Base-by-base conservation (phyloP, 1,284 basidiomycete genomes). In the Ceratobasidium sp. region DNA sequence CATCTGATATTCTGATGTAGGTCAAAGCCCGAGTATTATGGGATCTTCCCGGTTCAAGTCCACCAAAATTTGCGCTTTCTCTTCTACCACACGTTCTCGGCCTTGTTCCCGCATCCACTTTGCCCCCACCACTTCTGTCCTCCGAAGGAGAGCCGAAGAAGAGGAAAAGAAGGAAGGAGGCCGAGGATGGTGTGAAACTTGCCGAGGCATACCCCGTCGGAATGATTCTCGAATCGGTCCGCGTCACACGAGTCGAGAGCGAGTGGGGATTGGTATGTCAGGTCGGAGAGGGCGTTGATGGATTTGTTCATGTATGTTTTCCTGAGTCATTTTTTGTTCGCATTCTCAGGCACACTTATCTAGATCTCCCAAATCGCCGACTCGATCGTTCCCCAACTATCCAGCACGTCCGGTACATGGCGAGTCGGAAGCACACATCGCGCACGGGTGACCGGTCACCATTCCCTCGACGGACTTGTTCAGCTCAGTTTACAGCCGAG, bases 311-410 rank as follows among this genome's bases (percentile, higher is more conserved):
- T 84, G 95, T 97, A 79, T 81, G 92, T 86, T 1, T 15, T 43
- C 19, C 46, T 32, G 57, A n/a, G 8, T 9, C 56, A 29, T 52
- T 37, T 74, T 17, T 43, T 68, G 22, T 8, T 51, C 44, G 22
- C 56, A 61, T 52, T 29, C 11, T 29, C 46, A 15, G 19, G 32
- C 77, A 40, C 37, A 40, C 43, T 79, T 44, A 34, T 32, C 61
- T 80, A 97, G 95, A 98, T 99, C 81, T 98, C 97, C 13, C 95
- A 97, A 83, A 88, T 94, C 34, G 93, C 96, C 19, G 97, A 99
- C 83, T 95, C 97, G 71, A 95, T 97, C 82, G 87, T 97, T 34
- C 90, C 93, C 13, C 88, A 91, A 8, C 86, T 99, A 11, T 90
- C 92, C 1, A 80, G 86, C 13, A 86, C 89, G 19, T 90, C 91